Evolutionary conservation across 1,284 basidiomycete genomes (phyloP).

Genomic region (Ganoderma lingzhi): DNA sequence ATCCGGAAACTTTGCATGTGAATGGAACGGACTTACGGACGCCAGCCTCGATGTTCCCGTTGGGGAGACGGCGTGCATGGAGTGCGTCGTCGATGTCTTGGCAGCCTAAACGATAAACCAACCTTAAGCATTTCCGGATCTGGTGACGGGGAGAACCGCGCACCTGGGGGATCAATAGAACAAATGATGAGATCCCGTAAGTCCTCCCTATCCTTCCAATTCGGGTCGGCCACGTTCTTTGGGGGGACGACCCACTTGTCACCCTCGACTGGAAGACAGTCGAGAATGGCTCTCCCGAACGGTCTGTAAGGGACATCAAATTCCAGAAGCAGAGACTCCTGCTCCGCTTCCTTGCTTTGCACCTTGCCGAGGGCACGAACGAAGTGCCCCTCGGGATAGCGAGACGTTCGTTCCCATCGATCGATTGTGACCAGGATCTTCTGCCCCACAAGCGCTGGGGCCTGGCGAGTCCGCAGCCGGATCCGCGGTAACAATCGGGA

Average conservation of each 20-base stretch:
- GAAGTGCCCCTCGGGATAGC: slow-evolving; percentile 98
- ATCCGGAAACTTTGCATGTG: slow-evolving; percentile 1
- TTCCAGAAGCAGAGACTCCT: slow-evolving; percentile 93
- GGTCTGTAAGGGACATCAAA: slow-evolving; percentile 97
- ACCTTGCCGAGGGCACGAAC: slow-evolving; percentile 92
- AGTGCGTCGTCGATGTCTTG: slow-evolving; percentile 99
- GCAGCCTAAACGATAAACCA: slow-evolving; percentile 65
- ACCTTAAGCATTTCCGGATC: slow-evolving; percentile 8
- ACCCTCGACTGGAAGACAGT: slow-evolving; percentile 91
- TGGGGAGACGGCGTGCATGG: slow-evolving; percentile 90
- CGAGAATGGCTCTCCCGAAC: slow-evolving; percentile 94
- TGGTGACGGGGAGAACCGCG: slow-evolving; percentile 33
- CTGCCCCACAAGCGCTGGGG: slow-evolving; percentile 86
- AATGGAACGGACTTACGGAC: slow-evolving; percentile 78
- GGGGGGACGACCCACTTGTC: slow-evolving; percentile 94
- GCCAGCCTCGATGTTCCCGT: slow-evolving; percentile 97
- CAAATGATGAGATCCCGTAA: slow-evolving; percentile 89
- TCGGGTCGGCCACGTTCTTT: slow-evolving; percentile 61
- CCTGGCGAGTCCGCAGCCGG: slow-evolving; percentile 94
- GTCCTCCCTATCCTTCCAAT: slow-evolving; percentile 92
- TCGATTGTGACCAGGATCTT: slow-evolving; percentile 98
- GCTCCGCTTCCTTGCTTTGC: slow-evolving; percentile 96
- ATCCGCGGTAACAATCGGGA: slow-evolving; percentile 94
- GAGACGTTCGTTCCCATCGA: slow-evolving; percentile 86
- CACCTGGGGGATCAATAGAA: slow-evolving; percentile 96